Evolutionary conservation across 176 grass and related monocot genomes (phyloP).

Genomic region (Carex parvula): DNA sequence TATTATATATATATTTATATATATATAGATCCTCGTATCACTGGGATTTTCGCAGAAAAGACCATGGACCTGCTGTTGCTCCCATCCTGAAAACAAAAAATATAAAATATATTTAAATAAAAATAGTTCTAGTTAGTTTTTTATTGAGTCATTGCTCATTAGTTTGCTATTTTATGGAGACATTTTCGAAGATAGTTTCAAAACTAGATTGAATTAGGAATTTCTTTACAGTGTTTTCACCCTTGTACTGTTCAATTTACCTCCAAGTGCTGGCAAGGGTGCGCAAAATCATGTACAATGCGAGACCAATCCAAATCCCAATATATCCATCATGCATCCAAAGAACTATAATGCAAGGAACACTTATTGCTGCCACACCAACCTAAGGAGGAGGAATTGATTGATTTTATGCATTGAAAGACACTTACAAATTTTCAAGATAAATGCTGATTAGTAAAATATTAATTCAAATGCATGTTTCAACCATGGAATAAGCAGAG

Average conservation of each 20-base stretch:
- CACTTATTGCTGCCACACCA: slow-evolving; percentile 43
- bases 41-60: slow-evolving; percentile 30
- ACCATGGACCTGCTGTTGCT: slow-evolving; percentile 44
- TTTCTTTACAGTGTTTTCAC: neutral
- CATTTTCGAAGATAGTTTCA: too few species aligned
- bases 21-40: neutral
- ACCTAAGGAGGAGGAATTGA: slow-evolving; percentile 21
- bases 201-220: neutral
- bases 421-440: neutral
- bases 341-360: slow-evolving; percentile 54
- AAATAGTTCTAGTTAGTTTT: neutral
- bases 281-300: slow-evolving; percentile 59
- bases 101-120: neutral
- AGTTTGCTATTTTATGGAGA: too few species aligned
- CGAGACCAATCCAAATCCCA: slow-evolving; percentile 59
- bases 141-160: neutral
- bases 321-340: slow-evolving; percentile 45
- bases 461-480: slow-evolving; percentile 1
- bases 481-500: slow-evolving; percentile 64
- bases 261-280: slow-evolving; percentile 55
- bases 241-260: slow-evolving; percentile 16
- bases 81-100: slow-evolving; percentile 31
- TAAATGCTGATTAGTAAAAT: neutral
- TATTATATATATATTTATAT: neutral
- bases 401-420: neutral